phyloP scores from a whole-genome alignment of 805 yeast genomes.

The Zygotorulaspora florentina region DNA sequence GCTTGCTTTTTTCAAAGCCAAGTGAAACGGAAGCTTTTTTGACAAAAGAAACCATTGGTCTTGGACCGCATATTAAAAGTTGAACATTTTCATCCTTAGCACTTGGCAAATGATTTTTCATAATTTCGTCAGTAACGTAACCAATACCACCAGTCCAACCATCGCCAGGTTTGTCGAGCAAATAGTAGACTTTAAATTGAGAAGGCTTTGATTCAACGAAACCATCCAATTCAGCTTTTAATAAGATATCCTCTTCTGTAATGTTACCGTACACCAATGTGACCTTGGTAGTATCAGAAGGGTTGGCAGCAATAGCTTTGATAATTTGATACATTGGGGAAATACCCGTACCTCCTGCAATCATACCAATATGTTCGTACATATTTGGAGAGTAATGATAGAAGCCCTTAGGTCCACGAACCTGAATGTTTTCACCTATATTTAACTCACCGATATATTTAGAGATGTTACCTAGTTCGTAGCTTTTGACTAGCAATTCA shows the following conservation, averaged over 20 bases:
- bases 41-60: slow-evolving; percentile 82
- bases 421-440: slow-evolving; percentile 72
- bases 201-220: slow-evolving; percentile 54
- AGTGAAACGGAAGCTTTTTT: slow-evolving; percentile 71
- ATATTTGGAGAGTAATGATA: slow-evolving; percentile 79
- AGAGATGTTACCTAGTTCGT: slow-evolving; percentile 82
- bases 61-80: slow-evolving; percentile 89
- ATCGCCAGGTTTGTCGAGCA: slow-evolving; percentile 59
- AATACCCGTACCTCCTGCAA: slow-evolving; percentile 96
- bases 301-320: slow-evolving; percentile 72
- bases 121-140: slow-evolving; percentile 70
- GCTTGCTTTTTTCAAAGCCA: slow-evolving; percentile 81
- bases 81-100: slow-evolving; percentile 50
- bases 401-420: slow-evolving; percentile 89
- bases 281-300: slow-evolving; percentile 72
- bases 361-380: slow-evolving; percentile 73
- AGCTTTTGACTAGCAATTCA: slow-evolving; percentile 80
- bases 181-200: slow-evolving; percentile 62
- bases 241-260: slow-evolving; percentile 70
- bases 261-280: slow-evolving; percentile 78
- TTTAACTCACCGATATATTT: slow-evolving; percentile 64
- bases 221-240: slow-evolving; percentile 73
- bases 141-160: slow-evolving; percentile 78
- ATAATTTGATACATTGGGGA: slow-evolving; percentile 94
- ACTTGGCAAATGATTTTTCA: slow-evolving; percentile 59